Percentiles rank a stretch among this genome's conserved stretches.
Evolutionary conservation across 257 asterid species (phyloP).

Genomic region (Nemophila menziesii): DNA sequence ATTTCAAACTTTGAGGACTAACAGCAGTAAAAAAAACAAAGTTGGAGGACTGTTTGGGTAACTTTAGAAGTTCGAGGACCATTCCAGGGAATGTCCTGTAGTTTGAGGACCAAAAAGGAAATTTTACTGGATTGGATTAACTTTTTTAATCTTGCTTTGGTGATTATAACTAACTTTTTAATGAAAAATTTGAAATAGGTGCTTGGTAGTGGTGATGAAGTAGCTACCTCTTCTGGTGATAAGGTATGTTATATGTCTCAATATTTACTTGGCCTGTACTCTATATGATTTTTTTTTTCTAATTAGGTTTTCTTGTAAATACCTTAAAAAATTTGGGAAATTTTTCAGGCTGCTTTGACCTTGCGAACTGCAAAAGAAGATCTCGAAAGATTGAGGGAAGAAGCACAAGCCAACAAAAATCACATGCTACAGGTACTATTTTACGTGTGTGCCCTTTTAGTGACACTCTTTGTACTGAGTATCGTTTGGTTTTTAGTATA

Average conservation of each 20-base stretch:
- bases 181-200: constrained; percentile 19
- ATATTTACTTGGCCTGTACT: background rate
- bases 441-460: background rate
- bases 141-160: background rate
- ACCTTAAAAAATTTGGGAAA: background rate
- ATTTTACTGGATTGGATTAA: background rate
- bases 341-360: constrained; percentile 31
- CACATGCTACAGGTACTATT: constrained; percentile 79
- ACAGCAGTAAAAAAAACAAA: too few relatives aligned
- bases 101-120: background rate
- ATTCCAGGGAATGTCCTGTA: too few relatives aligned
- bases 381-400: constrained; percentile 49
- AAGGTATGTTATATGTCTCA: background rate
- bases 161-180: background rate
- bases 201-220: constrained; percentile 23
- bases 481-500: constrained; percentile 43
- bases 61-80: too few relatives aligned
- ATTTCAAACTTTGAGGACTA: too few relatives aligned
- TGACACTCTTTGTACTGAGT: constrained; percentile 15
- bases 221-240: constrained; percentile 38
- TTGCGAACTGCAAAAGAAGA: constrained; percentile 34
- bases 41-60: too few relatives aligned
- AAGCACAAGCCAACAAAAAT: constrained; percentile 51
- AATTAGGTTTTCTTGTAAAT: background rate
- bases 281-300: background rate